Percentiles rank a stretch among this genome's conserved stretches.
phyloP scores from a whole-genome alignment of 805 yeast genomes.

The Ogataea trehalophila region DNA sequence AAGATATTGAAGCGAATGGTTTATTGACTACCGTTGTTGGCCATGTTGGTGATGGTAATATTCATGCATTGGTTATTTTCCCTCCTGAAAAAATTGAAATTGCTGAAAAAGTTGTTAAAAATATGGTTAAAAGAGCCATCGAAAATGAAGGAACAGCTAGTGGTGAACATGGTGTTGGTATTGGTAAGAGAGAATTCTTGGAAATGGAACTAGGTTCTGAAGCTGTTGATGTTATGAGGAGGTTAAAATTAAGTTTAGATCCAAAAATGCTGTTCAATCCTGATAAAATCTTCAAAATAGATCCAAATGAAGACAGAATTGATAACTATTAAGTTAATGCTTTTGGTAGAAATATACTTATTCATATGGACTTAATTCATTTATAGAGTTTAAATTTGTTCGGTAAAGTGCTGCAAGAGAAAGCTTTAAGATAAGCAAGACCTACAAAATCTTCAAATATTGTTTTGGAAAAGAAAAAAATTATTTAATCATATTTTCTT shows the following conservation, averaged over 20 bases:
- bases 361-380: no score
- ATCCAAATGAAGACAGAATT: conserved; percentile 35
- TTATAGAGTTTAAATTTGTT: no score
- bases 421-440: no score
- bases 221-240: conserved; percentile 67
- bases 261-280: conserved; percentile 71
- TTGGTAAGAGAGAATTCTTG: conserved; percentile 65
- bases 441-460: no score
- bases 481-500: no score
- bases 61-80: conserved; percentile 63
- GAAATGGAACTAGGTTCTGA: conserved; percentile 59
- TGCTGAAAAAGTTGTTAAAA: conserved; percentile 47
- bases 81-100: conserved; percentile 41
- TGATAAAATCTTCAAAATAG: conserved; percentile 69
- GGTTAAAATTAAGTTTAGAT: conserved; percentile 63
- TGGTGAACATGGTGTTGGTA: conserved; percentile 83
- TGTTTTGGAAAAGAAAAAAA: no score
- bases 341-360: no score
- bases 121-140: conserved; percentile 62
- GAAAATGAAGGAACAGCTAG: conserved; percentile 74
- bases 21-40: conserved; percentile 58
- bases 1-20: conserved; percentile 50
- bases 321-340: conserved; percentile 7
- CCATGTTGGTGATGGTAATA: conserved; percentile 80
- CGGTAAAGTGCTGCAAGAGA: no score